Conservation (phyloP, 768 basidiomycete genomes). For the Rubroboletus satanas region DNA sequence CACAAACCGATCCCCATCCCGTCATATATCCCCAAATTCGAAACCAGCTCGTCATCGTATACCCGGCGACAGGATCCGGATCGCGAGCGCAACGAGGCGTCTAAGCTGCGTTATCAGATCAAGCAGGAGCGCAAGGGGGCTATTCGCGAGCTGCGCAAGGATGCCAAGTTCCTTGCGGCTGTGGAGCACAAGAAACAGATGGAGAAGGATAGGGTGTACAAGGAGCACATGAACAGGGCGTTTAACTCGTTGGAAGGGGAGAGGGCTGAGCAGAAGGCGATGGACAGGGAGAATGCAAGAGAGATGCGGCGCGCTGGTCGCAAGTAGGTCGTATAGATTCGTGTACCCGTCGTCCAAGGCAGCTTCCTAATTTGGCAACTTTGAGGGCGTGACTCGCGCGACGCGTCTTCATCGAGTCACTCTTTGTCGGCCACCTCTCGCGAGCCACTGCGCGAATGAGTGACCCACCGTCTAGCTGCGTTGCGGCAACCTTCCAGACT, state of each 20-base stretch:
- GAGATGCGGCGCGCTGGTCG: conserved; percentile 76
- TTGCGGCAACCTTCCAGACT: conserved; percentile 32
- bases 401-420: neutral
- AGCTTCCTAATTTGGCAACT: conserved; percentile 9
- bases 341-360: neutral
- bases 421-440: neutral
- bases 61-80: conserved; percentile 85
- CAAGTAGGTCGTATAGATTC: conserved; percentile 40
- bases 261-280: conserved; percentile 90
- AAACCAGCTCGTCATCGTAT: conserved; percentile 67
- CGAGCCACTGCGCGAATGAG: conserved; percentile 19
- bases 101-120: conserved; percentile 83
- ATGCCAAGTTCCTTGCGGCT: conserved; percentile 85
- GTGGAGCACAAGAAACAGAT: conserved; percentile 81
- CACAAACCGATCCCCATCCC: conserved; percentile 97
- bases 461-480: conserved; percentile 21
- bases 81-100: conserved; percentile 79
- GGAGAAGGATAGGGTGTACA: conserved; percentile 82
- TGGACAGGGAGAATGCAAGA: conserved; percentile 77
- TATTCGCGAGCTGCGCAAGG: conserved; percentile 93
- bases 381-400: neutral
- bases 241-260: conserved; percentile 77
- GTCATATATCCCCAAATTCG: conserved; percentile 92
- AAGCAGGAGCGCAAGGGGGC: conserved; percentile 97
- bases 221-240: conserved; percentile 78